These are phyloP conservation scores for Tylopilus orsonianus DNA, from an alignment of 1,284 basidiomycete species.

Conservation along the genomic window DNA sequence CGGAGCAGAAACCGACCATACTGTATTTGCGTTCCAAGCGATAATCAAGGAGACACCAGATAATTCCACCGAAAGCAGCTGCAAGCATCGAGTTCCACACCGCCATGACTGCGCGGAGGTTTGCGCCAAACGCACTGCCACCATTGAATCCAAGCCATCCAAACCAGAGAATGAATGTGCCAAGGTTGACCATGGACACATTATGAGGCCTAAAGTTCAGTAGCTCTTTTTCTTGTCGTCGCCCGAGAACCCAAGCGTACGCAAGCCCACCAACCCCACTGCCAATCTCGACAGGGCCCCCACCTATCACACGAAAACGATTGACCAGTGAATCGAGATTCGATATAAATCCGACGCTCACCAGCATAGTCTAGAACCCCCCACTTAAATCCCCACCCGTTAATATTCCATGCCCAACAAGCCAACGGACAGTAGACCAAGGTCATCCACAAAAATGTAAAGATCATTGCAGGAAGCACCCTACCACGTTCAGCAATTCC, in stretches of 20 bases:
- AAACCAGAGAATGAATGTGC: constrained; percentile 90
- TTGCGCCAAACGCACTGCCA: constrained; percentile 86
- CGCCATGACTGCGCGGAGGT: constrained; percentile 84
- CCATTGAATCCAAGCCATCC: constrained; percentile 78
- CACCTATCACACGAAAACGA: constrained; percentile 47
- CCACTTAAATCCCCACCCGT: constrained; percentile 90
- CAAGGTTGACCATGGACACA: constrained; percentile 86
- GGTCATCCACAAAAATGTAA: constrained; percentile 86
- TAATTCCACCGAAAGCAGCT: constrained; percentile 74
- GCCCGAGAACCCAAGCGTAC: constrained; percentile 82
- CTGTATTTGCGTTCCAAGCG: constrained; percentile 78
- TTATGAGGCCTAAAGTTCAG: constrained; percentile 93
- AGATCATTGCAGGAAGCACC: constrained; percentile 84
- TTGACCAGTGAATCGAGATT: not conserved
- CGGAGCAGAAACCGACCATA: constrained; percentile 88
- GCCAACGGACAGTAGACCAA: constrained; percentile 82
- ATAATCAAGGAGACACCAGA: constrained; percentile 90
- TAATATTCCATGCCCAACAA: constrained; percentile 73
- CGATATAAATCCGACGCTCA: constrained; percentile 24
- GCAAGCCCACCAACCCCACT: constrained; percentile 87
- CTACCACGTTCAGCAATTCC: constrained; percentile 89
- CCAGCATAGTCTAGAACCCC: constrained; percentile 87
- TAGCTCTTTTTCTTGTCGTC: constrained; percentile 76
- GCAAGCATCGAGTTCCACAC: constrained; percentile 88
- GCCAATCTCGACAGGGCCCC: constrained; percentile 91